Base-by-base conservation (phyloP, 805 yeast genomes). In the Candida ipomoeae region DNA sequence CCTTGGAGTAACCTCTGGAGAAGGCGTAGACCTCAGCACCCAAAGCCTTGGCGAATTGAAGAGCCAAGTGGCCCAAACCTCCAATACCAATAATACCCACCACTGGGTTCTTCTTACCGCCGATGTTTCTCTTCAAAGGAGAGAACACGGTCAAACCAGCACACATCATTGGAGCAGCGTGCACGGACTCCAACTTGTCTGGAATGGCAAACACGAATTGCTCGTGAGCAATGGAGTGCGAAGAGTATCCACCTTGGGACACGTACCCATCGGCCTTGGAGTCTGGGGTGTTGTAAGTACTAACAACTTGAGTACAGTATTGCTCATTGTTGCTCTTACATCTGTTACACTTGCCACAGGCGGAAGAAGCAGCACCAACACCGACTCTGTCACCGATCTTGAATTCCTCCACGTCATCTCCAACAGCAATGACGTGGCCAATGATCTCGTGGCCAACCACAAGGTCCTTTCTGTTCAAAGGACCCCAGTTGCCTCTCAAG, bases 61-160 rank as follows among this genome's bases (percentile, higher is more conserved):
- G 64, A 40, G 81, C 82, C 75, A 78, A 71, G 62, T 78, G 82
- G 31, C 83, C 83, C 55, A 79, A 69, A 40, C 83, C 83, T 60
- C 83, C 83, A 55, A 79, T 74, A 53, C 83, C 83, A 46, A 79
- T 66, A 53, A 81, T 69, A 48, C 94, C 96, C 38, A 85, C 71
- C 35, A 70, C 74, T 6, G 61, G 59, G 42, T 54, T 48, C 37
- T 52, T 46, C 34, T 48, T 18, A 44, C 47, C 39, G 42, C 48
- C 45, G 54, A 55, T 59, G 49, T 77, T 80, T 65, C 84, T 74
- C 51, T 77, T 70, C 57, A 86, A 66, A 49, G 92, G 92, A 6
- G 87, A 78, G 69, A 71, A 85, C 13, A 81, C 83, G 11, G 92
- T 86, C 62, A 84, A 70, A 49, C 92, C 92, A 49, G 89, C 92